Percentiles rank a stretch among this genome's conserved stretches.
These are phyloP conservation scores for Knoxdaviesia capensis DNA, from an alignment of 2,329 filamentous ascomycete species.

Conservation along the genomic window DNA sequence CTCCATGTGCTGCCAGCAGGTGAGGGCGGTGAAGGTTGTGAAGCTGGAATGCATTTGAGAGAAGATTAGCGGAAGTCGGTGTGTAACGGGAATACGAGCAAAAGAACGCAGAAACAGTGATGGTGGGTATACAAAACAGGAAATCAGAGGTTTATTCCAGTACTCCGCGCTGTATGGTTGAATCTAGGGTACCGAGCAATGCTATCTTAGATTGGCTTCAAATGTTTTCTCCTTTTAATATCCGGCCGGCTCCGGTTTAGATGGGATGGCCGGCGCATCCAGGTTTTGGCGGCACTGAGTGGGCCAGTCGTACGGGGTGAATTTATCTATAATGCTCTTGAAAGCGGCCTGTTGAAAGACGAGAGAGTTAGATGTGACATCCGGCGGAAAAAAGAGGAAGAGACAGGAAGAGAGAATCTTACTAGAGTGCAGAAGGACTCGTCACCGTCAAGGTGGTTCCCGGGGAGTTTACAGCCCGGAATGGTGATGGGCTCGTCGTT, in stretches of 20 bases:
- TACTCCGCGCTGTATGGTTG: no score
- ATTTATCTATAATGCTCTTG: constrained; percentile 80
- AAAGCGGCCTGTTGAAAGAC: constrained; percentile 47
- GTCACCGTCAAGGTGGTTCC: constrained; percentile 74
- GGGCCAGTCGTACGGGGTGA: constrained; percentile 64
- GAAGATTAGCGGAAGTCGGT: neutral
- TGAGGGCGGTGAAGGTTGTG: neutral
- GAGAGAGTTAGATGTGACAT: neutral
- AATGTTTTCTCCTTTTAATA: constrained; percentile 11
- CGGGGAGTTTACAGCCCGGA: constrained; percentile 55
- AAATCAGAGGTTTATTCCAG: neutral
- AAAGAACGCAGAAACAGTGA: neutral
- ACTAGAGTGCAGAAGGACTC: constrained; percentile 80
- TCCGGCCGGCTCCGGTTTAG: constrained; percentile 30
- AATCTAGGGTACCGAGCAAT: no score
- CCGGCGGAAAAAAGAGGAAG: neutral
- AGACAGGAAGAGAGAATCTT: constrained; percentile 12
- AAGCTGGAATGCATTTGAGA: neutral
- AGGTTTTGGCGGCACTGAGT: constrained; percentile 27
- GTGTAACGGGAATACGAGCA: neutral
- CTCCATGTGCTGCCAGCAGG: neutral
- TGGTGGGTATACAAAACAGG: neutral
- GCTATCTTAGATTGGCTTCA: no score
- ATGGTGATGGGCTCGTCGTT: constrained; percentile 70
- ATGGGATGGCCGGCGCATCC: constrained; percentile 22